Conservation (phyloP, 1,284 basidiomycete species). For the Schizophyllum commune region DNA sequence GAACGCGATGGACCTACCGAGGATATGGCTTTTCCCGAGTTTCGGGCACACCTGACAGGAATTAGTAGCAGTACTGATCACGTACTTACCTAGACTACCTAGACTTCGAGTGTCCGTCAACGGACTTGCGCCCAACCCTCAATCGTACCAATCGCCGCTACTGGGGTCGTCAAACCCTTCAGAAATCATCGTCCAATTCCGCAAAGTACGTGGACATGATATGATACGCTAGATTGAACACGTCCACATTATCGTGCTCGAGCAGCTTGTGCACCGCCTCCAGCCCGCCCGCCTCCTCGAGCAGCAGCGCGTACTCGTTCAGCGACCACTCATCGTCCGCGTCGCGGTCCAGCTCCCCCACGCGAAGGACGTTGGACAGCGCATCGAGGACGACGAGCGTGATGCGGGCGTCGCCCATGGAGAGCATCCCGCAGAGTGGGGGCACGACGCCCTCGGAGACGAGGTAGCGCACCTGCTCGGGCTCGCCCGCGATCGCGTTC, state of each 20-base stretch:
- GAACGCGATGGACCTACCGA: too few relatives aligned
- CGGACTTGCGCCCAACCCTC: too few relatives aligned
- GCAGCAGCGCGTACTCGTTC: slow-evolving; percentile 91
- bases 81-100: too few relatives aligned
- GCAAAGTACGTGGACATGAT: slow-evolving; percentile 98
- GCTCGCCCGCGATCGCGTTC: slow-evolving; percentile 98
- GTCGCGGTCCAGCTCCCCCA: slow-evolving; percentile 94
- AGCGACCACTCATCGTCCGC: slow-evolving; percentile 75
- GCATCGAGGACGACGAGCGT: slow-evolving; percentile 98
- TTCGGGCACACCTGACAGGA: too few relatives aligned
- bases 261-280: slow-evolving; percentile 97
- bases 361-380: slow-evolving; percentile 97
- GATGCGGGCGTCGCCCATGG: slow-evolving; percentile 99
- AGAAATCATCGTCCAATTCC: slow-evolving; percentile 60
- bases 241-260: slow-evolving; percentile 98
- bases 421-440: slow-evolving; percentile 92
- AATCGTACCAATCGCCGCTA: too few relatives aligned
- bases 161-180: neutral
- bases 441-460: slow-evolving; percentile 98
- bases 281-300: slow-evolving; percentile 99
- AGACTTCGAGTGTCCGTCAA: too few relatives aligned
- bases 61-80: too few relatives aligned
- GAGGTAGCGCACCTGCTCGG: slow-evolving; percentile 95
- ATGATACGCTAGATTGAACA: slow-evolving; percentile 99
- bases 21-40: too few relatives aligned